Evolutionary conservation across 2,329 filamentous ascomycete species (phyloP), one percentile per base, ranked within the genome.

Genomic region (Hymenoscyphus albidus): DNA sequence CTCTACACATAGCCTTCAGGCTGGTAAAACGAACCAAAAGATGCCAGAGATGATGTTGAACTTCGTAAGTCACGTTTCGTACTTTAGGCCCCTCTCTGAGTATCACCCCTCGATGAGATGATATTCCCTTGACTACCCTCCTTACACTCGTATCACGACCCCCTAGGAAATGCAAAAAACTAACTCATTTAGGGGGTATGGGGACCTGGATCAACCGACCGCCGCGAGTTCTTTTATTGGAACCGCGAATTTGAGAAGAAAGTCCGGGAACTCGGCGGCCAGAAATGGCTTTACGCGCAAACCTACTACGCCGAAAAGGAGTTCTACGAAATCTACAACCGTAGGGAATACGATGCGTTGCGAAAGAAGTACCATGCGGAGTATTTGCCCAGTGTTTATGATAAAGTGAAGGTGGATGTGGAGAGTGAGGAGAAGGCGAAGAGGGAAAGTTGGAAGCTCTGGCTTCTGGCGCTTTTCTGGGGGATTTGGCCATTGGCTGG

Each of bases 281-380:
- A 89, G 78, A 96, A 96, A 79, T 95, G 91, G 88, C 80, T 96
- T 14, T 96, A 96, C 77, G 91, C 92, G 2, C 89, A 93, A 71
- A 88, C 91, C 0, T 96, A 93, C 78, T 95, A 95, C 75, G 84
- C 85, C 10, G 84, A 90, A 16, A 78, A 83, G 0, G 86, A 90
- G 72, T 92, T 91, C 77, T 88, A 87, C 83, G 72, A 77, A 31
- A 80, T 87, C 42, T 91, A 91, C 74, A 79, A 84, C 55, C 76
- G 78, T 40, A 71, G 74, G 22, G 83, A 80, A 80, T 92, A 92
- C 73, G 83, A 90, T 59, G 78, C 73, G 2, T 78, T 92, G 71
- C 79, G 89, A 22, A 67, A 73, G 35, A 89, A 88, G 74, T 92
- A 89, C 76, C 74, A 81, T 62, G 89, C 88, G 31, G 78, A 77